Evolutionary conservation across 1,284 basidiomycete species (phyloP).

Genomic region (Spongiforma sp.): DNA sequence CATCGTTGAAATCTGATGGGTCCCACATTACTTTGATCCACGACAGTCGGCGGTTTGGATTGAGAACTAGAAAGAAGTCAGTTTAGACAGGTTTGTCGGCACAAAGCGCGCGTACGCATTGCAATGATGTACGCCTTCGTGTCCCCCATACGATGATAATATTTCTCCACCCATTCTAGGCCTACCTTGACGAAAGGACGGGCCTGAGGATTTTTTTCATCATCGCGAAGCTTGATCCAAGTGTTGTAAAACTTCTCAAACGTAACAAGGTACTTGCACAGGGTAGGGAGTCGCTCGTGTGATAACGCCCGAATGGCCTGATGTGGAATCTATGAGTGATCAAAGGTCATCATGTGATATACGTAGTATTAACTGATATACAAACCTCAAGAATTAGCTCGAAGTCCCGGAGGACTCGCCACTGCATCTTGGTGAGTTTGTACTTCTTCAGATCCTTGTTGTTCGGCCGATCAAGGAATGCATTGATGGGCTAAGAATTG

Average conservation of each 20-base stretch:
- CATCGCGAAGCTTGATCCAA: not conserved
- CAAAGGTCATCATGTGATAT: not conserved
- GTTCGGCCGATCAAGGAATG: not conserved
- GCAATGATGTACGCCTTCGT: not conserved
- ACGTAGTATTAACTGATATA: not conserved
- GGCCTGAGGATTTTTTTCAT: not conserved
- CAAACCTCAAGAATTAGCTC: not conserved
- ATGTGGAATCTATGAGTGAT: not conserved
- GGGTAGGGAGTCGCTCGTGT: not conserved
- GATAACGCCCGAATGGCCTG: not conserved
- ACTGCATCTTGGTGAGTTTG: not conserved
- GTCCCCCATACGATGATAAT: not conserved
- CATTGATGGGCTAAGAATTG: not conserved
- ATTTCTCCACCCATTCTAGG: not conserved
- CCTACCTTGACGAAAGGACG: not conserved
- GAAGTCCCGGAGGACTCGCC: not conserved
- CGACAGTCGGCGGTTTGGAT: not conserved
- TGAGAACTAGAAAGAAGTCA: not conserved
- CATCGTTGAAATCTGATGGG: not conserved
- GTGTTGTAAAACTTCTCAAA: not conserved
- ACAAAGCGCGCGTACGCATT: not conserved
- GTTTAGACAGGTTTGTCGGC: not conserved
- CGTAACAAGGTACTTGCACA: not conserved
- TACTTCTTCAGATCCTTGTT: too few relatives aligned
- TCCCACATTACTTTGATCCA: not conserved